Evolutionary conservation across 805 yeast genomes (phyloP), one percentile per base, ranked within the genome.

Genomic region (Ogataea zsoltii): DNA sequence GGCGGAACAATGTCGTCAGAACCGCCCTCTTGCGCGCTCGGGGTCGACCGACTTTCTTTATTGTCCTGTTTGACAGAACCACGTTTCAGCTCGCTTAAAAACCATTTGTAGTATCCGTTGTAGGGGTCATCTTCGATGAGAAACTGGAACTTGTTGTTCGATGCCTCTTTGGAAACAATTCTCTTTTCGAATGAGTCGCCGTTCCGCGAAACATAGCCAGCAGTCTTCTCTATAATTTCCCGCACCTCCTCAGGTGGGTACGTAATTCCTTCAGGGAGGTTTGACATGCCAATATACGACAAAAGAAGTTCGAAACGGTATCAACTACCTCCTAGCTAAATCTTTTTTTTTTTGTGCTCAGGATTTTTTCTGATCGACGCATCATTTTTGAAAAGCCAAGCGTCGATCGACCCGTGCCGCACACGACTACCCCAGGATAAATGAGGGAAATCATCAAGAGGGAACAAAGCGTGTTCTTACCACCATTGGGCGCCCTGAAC

Each of bases 191-290:
- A 87, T 1, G 76, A 68, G 1, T 61, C 56, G 0, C 96, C 96
- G 57, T 88, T 85, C 50, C 85, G 71, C 23, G 67, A 54, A 5
- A 90, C 88, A 56, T 84, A 88, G 3, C 70, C 77, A 0, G 84
- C 89, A 0, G 96, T 86, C 57, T 84, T 86, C 41, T 78, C 82
- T 15, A 91, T 83, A 15, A 78, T 73, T 13, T 72, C 73, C 49
- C 69, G 65, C 5, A 75, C 55, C 11, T 74, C 72, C 7, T 69
- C 75, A 2, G 87, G 83, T 0, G 89, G 87, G 2, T 80, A 70
- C 9, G 72, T 71, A 10, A 77, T 58, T 16, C 68, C 71, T 0
- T 69, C 74, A 1, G 74, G 75, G 1, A 49, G 29, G 7, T 26
- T 23, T 3, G 46, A 21, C 25, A 21, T 21, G 25, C n/a, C n/a